phyloP scores from a whole-genome alignment of 306 rosid species.

The Cucurbita moschata region DNA sequence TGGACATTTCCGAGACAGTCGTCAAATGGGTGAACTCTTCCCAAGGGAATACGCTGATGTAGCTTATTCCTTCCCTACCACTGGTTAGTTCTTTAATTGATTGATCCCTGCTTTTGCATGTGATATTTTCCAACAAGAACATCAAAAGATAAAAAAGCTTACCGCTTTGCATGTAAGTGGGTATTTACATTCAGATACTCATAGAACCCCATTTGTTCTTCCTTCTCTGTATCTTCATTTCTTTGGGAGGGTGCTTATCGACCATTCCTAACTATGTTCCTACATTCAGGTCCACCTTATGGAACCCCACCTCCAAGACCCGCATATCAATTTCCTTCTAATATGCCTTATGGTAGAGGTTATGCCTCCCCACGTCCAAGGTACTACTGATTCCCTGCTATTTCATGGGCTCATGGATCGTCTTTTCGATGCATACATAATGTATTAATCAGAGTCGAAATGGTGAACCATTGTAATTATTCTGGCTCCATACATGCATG shows the following conservation, averaged over 20 bases:
- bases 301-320: constrained; percentile 18
- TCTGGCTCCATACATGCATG: background rate
- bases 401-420: background rate
- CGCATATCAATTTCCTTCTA: constrained; percentile 8
- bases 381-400: constrained; percentile 3
- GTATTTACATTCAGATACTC: background rate
- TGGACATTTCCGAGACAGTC: constrained; percentile 3
- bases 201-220: background rate
- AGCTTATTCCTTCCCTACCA: background rate
- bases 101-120: background rate
- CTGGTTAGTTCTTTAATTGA: constrained; percentile 10
- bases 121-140: background rate
- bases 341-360: constrained; percentile 12
- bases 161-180: background rate
- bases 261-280: background rate
- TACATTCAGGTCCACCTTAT: constrained; percentile 24
- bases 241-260: background rate
- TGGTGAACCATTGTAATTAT: background rate
- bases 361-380: constrained; percentile 15
- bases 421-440: background rate
- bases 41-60: background rate
- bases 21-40: background rate
- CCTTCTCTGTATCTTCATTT: background rate
- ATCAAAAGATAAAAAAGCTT: background rate
- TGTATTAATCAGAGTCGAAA: background rate